A percentile compares a stretch with the other conserved stretches of the same genome.
These are phyloP conservation scores for Fonsecaea monophora DNA, from an alignment of 2,329 filamentous ascomycete species.

Conservation along the genomic window DNA sequence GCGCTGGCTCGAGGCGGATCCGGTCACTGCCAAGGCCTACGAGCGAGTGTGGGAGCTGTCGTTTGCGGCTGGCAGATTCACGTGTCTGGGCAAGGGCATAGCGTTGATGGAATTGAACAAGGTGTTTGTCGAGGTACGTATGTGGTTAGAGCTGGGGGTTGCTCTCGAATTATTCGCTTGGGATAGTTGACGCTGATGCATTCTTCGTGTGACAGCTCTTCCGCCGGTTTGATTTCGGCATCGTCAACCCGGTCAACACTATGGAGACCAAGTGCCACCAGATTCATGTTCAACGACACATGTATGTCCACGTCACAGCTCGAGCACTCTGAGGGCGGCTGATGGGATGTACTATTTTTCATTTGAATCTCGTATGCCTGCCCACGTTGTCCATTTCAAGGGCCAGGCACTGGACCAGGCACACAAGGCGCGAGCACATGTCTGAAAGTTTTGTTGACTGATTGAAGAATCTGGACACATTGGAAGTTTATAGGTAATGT, in stretches of 20 bases:
- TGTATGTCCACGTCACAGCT: conserved; percentile 11
- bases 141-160: too few relatives aligned
- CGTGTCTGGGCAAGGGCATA: conserved; percentile 56
- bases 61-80: conserved; percentile 54
- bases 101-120: conserved; percentile 60
- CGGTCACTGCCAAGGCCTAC: conserved; percentile 8
- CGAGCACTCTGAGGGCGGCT: background rate
- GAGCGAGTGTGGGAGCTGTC: conserved; percentile 49
- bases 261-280: conserved; percentile 15
- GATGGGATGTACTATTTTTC: background rate
- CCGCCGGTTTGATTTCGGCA: conserved; percentile 15
- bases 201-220: conserved; percentile 7
- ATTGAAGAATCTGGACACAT: background rate
- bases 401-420: background rate
- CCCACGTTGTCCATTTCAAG: too few relatives aligned
- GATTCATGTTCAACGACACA: conserved; percentile 14
- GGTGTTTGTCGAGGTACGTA: conserved; percentile 54
- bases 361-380: too few relatives aligned
- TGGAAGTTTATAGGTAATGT: background rate
- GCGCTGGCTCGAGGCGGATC: conserved; percentile 44
- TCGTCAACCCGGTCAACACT: conserved; percentile 14
- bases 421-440: background rate
- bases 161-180: background rate
- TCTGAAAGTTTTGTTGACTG: background rate
- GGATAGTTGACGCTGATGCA: background rate